A percentile compares a stretch with the other conserved stretches of the same genome.
phyloP scores from a whole-genome alignment of 768 basidiomycete genomes.

The Candolleomyces eurysporus region DNA sequence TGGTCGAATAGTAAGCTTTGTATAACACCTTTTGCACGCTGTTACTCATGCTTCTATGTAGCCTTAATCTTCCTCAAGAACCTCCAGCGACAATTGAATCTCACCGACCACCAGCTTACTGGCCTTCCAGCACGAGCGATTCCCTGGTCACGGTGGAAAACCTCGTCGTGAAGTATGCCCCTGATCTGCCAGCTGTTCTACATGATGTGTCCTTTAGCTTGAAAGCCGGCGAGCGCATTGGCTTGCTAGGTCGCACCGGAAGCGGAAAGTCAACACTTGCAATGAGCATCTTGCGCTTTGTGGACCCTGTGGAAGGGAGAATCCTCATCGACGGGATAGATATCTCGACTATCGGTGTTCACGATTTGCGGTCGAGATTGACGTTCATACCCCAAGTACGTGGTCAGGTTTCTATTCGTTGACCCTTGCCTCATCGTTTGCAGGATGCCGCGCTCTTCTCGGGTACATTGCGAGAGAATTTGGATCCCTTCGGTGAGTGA shows the following conservation, averaged over 20 bases:
- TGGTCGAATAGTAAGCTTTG: constrained; percentile 70
- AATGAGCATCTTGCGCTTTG: constrained; percentile 83
- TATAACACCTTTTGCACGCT: not conserved
- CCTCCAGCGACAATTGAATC: constrained; percentile 74
- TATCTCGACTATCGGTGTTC: constrained; percentile 79
- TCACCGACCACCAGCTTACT: constrained; percentile 83
- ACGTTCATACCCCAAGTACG: constrained; percentile 72
- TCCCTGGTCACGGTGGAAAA: constrained; percentile 69
- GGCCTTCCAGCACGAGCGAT: constrained; percentile 75
- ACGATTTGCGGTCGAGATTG: constrained; percentile 76
- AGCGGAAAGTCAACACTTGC: constrained; percentile 84
- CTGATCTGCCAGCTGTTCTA: constrained; percentile 79
- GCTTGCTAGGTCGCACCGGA: constrained; percentile 76
- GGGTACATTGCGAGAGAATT: constrained; percentile 71
- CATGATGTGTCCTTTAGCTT: constrained; percentile 73
- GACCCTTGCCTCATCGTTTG: not conserved
- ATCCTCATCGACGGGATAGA: constrained; percentile 89
- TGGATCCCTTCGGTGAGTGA: constrained; percentile 67
- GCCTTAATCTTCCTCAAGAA: constrained; percentile 81
- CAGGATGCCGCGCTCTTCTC: constrained; percentile 77
- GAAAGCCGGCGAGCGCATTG: constrained; percentile 70
- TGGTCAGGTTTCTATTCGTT: not conserved
- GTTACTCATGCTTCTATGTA: constrained; percentile 8
- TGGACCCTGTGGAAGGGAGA: constrained; percentile 72
- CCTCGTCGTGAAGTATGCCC: constrained; percentile 77